phyloP scores from a whole-genome alignment of 148 eudicot species.

The Rhododendron vialii region DNA sequence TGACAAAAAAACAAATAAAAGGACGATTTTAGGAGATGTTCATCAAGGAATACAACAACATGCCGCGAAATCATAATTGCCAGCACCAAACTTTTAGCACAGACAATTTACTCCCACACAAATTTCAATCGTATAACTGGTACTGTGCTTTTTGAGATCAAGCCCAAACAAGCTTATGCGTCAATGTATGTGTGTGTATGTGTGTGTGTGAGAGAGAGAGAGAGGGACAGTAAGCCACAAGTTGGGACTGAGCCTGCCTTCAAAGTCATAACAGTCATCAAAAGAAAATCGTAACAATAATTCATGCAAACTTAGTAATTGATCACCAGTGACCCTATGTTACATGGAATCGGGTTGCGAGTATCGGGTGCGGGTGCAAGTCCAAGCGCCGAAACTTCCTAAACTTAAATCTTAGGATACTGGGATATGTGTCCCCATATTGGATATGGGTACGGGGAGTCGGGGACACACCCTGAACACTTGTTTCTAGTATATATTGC shows the following conservation, averaged over 20 bases:
- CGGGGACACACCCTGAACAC: too few relatives aligned
- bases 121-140: not conserved
- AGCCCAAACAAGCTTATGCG: not conserved
- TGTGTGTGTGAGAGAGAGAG: not conserved
- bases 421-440: too few relatives aligned
- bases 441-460: too few relatives aligned
- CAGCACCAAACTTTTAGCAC: not conserved
- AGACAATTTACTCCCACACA: not conserved
- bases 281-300: not conserved
- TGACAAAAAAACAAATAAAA: conserved; percentile 8
- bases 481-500: too few relatives aligned
- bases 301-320: not conserved
- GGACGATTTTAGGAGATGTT: not conserved
- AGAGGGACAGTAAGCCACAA: not conserved
- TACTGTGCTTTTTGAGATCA: not conserved
- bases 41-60: not conserved
- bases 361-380: not conserved
- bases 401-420: not conserved
- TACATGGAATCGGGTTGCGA: too few relatives aligned
- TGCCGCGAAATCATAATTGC: not conserved
- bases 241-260: not conserved
- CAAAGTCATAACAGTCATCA: not conserved
- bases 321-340: not conserved
- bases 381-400: not conserved
- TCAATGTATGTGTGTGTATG: not conserved